Percentiles rank a stretch among this genome's conserved stretches.
Evolutionary conservation across 257 asterid genomes (phyloP).

Genomic region (Cordia subcordata): DNA sequence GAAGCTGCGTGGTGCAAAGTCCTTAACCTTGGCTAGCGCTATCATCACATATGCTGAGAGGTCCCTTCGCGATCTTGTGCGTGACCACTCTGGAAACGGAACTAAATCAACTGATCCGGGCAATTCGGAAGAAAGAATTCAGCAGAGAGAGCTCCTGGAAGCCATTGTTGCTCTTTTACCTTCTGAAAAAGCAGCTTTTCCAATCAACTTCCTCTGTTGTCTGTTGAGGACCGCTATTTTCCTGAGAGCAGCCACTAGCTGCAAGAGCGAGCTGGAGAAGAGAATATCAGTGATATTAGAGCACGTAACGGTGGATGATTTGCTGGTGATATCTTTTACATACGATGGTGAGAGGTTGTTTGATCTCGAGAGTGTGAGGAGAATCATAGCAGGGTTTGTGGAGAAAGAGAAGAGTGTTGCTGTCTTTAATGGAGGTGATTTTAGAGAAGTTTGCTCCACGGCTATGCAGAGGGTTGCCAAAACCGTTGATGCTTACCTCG

Average conservation of each 20-base stretch:
- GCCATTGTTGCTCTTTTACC: conserved; percentile 66
- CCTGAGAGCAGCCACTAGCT: conserved; percentile 43
- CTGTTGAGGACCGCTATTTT: conserved; percentile 76
- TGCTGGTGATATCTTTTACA: conserved; percentile 60
- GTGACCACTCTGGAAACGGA: conserved; percentile 69
- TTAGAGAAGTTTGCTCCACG: conserved; percentile 55
- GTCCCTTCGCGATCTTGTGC: conserved; percentile 69
- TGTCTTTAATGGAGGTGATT: conserved; percentile 65
- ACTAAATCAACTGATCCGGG: conserved; percentile 17
- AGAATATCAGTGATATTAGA: conserved; percentile 57
- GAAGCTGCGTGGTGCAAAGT: conserved; percentile 71
- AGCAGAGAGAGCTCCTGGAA: conserved; percentile 63
- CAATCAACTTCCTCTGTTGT: conserved; percentile 80
- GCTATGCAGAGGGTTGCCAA: conserved; percentile 70
- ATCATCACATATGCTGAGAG: conserved; percentile 75
- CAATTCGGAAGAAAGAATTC: conserved; percentile 41
- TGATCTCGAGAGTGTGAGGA: conserved; percentile 89
- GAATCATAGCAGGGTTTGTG: conserved; percentile 61
- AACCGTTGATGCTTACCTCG: conserved; percentile 74
- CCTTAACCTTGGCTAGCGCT: conserved; percentile 74
- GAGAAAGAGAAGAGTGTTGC: conserved; percentile 85
- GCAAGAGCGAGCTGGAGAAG: conserved; percentile 80
- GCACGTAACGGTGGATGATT: conserved; percentile 76
- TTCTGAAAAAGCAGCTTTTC: conserved; percentile 62
- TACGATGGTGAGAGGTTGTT: conserved; percentile 77